Evolutionary conservation across 1,139 yeast species (phyloP), one percentile per base, ranked within the genome.

Genomic region (Candida anutae): DNA sequence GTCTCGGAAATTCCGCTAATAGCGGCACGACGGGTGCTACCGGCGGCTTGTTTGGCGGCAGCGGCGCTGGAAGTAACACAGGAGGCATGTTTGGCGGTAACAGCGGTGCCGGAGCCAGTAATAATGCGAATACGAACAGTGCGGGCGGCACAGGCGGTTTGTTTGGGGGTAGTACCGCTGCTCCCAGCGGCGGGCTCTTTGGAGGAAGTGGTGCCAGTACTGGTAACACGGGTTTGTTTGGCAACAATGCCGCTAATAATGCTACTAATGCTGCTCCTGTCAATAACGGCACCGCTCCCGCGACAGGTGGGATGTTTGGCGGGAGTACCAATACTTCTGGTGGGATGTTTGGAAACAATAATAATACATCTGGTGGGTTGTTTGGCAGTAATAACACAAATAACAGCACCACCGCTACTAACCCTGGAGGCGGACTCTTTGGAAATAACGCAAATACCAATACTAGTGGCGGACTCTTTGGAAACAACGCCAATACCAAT

Each of bases 391-490:
- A 28, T 17, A 32, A 27, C 14, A 28, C 26, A 17, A 28, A 19
- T 19, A 33, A 23, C 19, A 21, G 30, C 11, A 23, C 28, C 14
- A 27, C 26, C 13, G 26, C 34, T 9, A 16, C 18, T 6, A 11
- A 17, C 2, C 16, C 25, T n/a, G 16, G 24, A 4, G 43, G 42
- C 16, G 43, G 33, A 11, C 27, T 28, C 14, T 33, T 33, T 24
- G 34, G 33, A 12, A 9, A 12, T 11, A 28, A 22, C 16, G 13
- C 28, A 24, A 29, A 27, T 30, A 20, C 28, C 23, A 28, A 24
- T 28, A 28, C 25, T 34, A 22, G 48, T 3, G 53, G 56, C 3
- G 63, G 65, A 2, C 33, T 52, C 11, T 53, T 53, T 39, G 67
- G 65, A 11, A 46, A 37, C 29, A 46, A 38, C 13, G 11, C 28